Evolutionary conservation across 495 filamentous ascomycete species (phyloP).

Genomic region (Sordaria brevicollis): DNA sequence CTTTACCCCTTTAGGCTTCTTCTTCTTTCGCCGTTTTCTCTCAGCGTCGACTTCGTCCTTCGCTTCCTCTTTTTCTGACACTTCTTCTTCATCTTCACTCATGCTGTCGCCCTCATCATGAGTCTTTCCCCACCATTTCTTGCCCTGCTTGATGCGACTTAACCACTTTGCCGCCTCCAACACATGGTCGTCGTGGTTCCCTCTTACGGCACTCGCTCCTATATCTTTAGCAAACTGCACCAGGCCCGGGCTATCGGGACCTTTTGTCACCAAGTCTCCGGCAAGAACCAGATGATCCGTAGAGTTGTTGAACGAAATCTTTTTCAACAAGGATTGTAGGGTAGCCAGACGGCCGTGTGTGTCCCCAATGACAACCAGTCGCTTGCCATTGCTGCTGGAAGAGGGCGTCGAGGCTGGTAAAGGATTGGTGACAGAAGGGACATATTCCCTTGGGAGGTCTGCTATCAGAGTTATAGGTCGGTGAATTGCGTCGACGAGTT

Average conservation of each 20-base stretch:
- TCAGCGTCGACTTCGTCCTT: background rate
- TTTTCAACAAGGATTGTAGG: slow-evolving; percentile 54
- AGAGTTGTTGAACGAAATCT: slow-evolving; percentile 49
- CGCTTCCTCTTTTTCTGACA: background rate
- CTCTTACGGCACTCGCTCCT: slow-evolving; percentile 69
- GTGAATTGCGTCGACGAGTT: background rate
- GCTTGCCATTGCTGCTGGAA: slow-evolving; percentile 1
- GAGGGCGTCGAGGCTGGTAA: background rate
- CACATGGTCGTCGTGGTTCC: slow-evolving; percentile 87
- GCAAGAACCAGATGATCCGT: slow-evolving; percentile 72
- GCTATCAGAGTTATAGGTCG: slow-evolving; percentile 15
- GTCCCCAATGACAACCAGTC: slow-evolving; percentile 73
- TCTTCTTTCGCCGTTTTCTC: slow-evolving; percentile 13
- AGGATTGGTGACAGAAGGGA: slow-evolving; percentile 13
- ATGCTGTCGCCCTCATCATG: background rate
- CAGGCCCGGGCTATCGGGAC: slow-evolving; percentile 72
- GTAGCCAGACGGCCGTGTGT: slow-evolving; percentile 74
- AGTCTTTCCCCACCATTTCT: background rate
- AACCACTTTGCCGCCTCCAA: slow-evolving; percentile 24
- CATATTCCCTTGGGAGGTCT: slow-evolving; percentile 24
- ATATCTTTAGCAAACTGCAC: slow-evolving; percentile 60
- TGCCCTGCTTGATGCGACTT: background rate
- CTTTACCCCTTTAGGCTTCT: slow-evolving; percentile 1
- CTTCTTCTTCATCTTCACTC: slow-evolving; percentile 10
- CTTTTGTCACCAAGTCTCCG: slow-evolving; percentile 82